Evolutionary conservation across 495 filamentous ascomycete species (phyloP), one percentile per base, ranked within the genome.

Genomic region (Aspergillus cavernicola): DNA sequence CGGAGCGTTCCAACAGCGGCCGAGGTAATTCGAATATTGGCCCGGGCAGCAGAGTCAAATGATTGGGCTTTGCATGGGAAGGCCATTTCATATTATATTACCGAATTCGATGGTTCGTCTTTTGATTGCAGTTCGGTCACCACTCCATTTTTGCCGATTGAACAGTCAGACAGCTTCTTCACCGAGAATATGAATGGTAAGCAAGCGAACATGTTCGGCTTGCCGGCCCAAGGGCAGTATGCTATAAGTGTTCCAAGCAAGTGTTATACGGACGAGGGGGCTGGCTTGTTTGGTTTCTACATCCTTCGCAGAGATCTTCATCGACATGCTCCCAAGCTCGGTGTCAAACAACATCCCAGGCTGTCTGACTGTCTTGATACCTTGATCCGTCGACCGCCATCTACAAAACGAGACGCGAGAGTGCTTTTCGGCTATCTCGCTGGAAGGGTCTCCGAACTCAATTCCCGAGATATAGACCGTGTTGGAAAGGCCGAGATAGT

Each of bases 31-130:
- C 75, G 85, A 2, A 84, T 92, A 60, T 89, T 97, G 80, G 77
- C 77, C 31, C 69, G 63, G 13, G 81, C 87, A 28, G 71, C 66
- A 10, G 57, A 66, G n/a, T 79, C 76, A 1, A 71, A 77, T 0
- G 77, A 96, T 66, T 59, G 68, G 6, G 37, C 53, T 6, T 68
- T 86, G 29, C 80, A 86, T 49, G 76, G 76, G 37, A 80, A 80
- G 52, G 82, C 88, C 3, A 80, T 96, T 76, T 76, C 75, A n/a
- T 98, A 96, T 67, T 93, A 88, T 62, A 78, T 96, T 43, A 75
- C 77, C 20, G 88, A 92, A 62, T 83, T 90, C 57, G 83, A 89
- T 45, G 74, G n/a, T n/a, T n/a, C n/a, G n/a, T n/a, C n/a, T n/a
- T 85, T 84, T 57, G 73, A 87, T 53, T 71, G 83, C 41, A 67